phyloP scores from a whole-genome alignment of 2,329 filamentous ascomycete genomes.

The Coleophoma eucalyptorum region DNA sequence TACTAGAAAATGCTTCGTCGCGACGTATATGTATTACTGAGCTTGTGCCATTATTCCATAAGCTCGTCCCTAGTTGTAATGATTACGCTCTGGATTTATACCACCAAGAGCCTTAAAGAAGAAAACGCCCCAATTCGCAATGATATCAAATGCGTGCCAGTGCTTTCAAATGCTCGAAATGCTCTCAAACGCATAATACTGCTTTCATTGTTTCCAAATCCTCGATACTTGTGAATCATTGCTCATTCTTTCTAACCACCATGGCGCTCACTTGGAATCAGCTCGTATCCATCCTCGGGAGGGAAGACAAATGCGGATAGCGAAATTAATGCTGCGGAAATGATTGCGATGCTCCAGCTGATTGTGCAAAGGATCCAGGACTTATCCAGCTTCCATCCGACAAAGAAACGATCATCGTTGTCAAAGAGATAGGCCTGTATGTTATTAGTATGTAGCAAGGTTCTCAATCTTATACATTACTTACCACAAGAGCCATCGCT shows the following conservation, averaged over 20 bases:
- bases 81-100: no score
- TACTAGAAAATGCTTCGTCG: no score
- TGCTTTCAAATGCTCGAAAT: no score
- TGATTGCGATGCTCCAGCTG: constrained; percentile 48
- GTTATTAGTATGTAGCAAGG: constrained; percentile 2
- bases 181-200: no score
- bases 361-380: constrained; percentile 70
- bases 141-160: no score
- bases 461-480: not conserved
- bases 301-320: constrained; percentile 68
- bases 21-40: no score
- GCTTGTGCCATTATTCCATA: no score
- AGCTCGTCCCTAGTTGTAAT: no score
- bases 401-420: constrained; percentile 76
- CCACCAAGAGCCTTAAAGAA: no score
- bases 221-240: no score
- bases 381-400: constrained; percentile 76
- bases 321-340: constrained; percentile 55
- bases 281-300: constrained; percentile 82
- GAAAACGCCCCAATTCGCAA: no score
- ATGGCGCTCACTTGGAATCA: constrained; percentile 47
- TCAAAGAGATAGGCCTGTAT: constrained; percentile 76
- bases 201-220: no score
- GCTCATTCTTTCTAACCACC: constrained; percentile 1
- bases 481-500: constrained; percentile 79